Evolutionary conservation across 2,329 filamentous ascomycete genomes (phyloP), one percentile per base, ranked within the genome.

Genomic region (Knoxdaviesia capensis): DNA sequence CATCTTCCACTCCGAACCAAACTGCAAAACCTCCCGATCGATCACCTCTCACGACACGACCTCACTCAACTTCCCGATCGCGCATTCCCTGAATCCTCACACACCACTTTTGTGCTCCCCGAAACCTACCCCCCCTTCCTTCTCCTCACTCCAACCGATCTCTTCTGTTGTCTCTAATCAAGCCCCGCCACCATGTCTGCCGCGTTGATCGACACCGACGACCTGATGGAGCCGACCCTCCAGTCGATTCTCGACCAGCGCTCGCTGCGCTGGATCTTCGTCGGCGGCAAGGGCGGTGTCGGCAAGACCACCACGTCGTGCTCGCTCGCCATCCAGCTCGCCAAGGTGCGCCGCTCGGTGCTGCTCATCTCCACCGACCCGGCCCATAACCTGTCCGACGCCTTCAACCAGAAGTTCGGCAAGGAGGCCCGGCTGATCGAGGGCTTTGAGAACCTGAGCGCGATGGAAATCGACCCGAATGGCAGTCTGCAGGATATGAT

Each of bases 241-340:
- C 83, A 94, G 65, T 82, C 83, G 49, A 86, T 98, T 56, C 76
- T 98, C 54, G 85, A 93, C 66, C 90, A 98, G 62, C 85, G 86
- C 61, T 80, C 83, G 33, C 77, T 98, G 43, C 84, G 90, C 58
- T 98, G 90, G 90, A 93, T 98, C 63, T 98, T 98, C 55, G 90
- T 98, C 46, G 90, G 90, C 54, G 90, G 90, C 50, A 98, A 98
- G 65, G 90, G 90, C 55, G 90, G 90, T 58, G 90, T 98, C 38
- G 90, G 90, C 59, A 98, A 98, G 69, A 98, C 90, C 31, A 98
- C 90, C n/a, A 98, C 90, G 10, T 96, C 88, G 6, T 98, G 90
- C 65, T 94, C 88, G 7, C 80, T 98, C 49, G 90, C 90, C 48
- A 96, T 98, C 58, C 90, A 98, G 64, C 83, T 98, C 49, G 86